These are phyloP conservation scores for Trichoderma koningiopsis DNA, from an alignment of 2,329 filamentous ascomycete genomes.

Conservation along the genomic window DNA sequence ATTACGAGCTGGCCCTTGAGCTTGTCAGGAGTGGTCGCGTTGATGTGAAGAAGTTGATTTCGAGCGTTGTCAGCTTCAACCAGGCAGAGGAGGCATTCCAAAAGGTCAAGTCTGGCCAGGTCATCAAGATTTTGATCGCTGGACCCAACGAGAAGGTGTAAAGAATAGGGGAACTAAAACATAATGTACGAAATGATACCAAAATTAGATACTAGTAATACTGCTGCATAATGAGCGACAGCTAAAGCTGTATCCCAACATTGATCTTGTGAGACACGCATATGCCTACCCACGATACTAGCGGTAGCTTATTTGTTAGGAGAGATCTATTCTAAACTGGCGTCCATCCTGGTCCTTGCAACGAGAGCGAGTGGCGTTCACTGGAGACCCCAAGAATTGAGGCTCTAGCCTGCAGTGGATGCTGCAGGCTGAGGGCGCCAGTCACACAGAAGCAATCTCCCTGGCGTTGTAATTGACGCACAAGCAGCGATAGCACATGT, in stretches of 20 bases:
- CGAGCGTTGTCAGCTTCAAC: constrained; percentile 73
- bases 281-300: background rate
- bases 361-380: constrained; percentile 15
- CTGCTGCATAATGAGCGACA: background rate
- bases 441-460: constrained; percentile 5
- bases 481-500: background rate
- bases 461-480: background rate
- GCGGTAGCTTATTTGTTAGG: background rate
- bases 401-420: constrained; percentile 18
- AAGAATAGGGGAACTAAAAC: background rate
- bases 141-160: constrained; percentile 57
- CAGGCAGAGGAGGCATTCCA: constrained; percentile 85
- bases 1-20: constrained; percentile 82
- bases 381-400: constrained; percentile 15
- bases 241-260: background rate
- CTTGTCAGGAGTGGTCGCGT: constrained; percentile 74
- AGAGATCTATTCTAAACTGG: background rate
- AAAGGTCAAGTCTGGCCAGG: constrained; percentile 81
- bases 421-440: background rate
- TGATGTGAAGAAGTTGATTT: constrained; percentile 80
- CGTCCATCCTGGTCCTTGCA: background rate
- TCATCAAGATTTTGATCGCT: constrained; percentile 69
- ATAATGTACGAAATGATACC: constrained; percentile 1
- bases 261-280: background rate
- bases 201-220: background rate